phyloP scores from a whole-genome alignment of 257 asterid genomes.

The Nicotiana obtusifolia region DNA sequence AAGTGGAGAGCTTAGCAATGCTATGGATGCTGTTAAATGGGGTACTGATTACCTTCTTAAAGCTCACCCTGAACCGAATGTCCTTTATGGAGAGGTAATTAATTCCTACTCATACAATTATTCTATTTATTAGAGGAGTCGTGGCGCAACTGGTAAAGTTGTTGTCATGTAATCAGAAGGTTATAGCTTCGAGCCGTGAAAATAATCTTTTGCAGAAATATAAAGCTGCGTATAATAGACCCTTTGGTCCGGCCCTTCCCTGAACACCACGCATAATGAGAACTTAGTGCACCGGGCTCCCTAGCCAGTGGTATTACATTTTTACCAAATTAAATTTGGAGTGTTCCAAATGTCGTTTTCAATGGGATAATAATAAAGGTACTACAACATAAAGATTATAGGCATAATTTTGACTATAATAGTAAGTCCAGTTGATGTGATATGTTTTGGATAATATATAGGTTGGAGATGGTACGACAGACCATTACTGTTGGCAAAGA shows the following conservation, averaged over 20 bases:
- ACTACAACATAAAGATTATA: neutral
- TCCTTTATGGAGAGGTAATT: constrained; percentile 85
- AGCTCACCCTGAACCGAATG: constrained; percentile 86
- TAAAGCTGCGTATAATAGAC: no score
- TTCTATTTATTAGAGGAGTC: neutral
- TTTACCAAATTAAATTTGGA: neutral
- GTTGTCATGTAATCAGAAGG: no score
- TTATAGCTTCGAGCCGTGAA: no score
- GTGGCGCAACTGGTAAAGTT: no score
- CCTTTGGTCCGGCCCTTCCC: no score
- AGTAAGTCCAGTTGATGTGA: neutral
- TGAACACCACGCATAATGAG: rapidly evolving
- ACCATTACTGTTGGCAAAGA: constrained; percentile 93
- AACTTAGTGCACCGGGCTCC: no score
- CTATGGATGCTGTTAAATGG: constrained; percentile 89
- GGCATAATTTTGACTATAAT: neutral
- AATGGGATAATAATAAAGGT: neutral
- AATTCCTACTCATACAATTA: neutral
- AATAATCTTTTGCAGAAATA: rapidly evolving
- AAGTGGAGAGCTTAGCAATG: constrained; percentile 74
- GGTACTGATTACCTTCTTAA: constrained; percentile 94
- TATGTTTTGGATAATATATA: constrained; percentile 16
- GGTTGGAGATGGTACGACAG: constrained; percentile 96
- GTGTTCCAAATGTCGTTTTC: neutral
- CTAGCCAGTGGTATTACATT: neutral